Evolutionary conservation across 371 early-diverging fungal genomes (phyloP).

Genomic region (Nosema muscidifuracis): DNA sequence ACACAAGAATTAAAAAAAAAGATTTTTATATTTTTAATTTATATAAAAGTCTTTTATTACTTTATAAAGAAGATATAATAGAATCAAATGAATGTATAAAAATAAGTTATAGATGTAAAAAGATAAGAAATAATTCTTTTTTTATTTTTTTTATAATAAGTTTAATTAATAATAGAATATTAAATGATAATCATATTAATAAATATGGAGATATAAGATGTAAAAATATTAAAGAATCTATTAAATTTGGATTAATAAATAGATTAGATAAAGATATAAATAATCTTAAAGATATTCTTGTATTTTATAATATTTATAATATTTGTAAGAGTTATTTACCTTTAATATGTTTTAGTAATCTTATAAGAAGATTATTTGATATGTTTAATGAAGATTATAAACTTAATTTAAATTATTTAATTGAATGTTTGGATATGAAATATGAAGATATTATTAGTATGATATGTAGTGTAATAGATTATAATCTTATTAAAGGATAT

Average conservation of each 20-base stretch:
- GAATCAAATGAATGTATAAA: slow-evolving; percentile 3
- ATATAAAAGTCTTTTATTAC: slow-evolving; percentile 13
- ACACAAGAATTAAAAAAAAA: not conserved
- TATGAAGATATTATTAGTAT: slow-evolving; percentile 15
- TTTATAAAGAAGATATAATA: slow-evolving; percentile 7
- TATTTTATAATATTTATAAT: not conserved
- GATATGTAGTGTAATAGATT: slow-evolving; percentile 11
- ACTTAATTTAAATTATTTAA: slow-evolving; percentile 10
- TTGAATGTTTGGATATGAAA: slow-evolving; percentile 8
- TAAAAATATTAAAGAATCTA: not conserved
- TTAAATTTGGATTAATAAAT: slow-evolving; percentile 1
- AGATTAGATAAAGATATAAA: not conserved
- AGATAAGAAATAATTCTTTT: not conserved
- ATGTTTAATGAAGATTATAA: slow-evolving; percentile 1
- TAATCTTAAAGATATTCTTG: not conserved
- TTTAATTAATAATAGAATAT: slow-evolving; percentile 14
- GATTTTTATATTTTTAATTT: slow-evolving; percentile 18
- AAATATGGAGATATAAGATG: not conserved
- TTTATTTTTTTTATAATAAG: slow-evolving; percentile 20
- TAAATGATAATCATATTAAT: not conserved
- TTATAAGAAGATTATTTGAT: not conserved
- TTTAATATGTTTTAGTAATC: slow-evolving; percentile 16
- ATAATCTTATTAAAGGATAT: slow-evolving; percentile 27
- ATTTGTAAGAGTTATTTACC: slow-evolving; percentile 1
- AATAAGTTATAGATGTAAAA: slow-evolving; percentile 7